A percentile compares a stretch with the other conserved stretches of the same genome.
These are phyloP conservation scores for Phytophthora sp. DNA, from an alignment of 352 stramenopile genomes.

Conservation along the genomic window DNA sequence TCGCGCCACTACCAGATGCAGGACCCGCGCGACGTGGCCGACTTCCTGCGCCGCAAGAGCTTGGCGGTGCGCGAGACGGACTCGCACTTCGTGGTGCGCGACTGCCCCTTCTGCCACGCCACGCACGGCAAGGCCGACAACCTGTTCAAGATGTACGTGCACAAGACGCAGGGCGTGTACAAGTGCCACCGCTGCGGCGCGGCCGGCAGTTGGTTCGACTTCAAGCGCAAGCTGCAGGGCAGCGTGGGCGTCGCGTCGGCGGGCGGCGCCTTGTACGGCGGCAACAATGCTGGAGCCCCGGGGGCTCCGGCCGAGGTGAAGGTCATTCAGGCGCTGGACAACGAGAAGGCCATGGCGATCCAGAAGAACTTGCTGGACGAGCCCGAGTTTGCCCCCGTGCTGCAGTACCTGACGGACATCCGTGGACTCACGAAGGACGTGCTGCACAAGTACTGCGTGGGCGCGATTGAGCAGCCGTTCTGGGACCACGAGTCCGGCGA, in stretches of 20 bases:
- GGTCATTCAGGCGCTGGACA: conserved; percentile 82
- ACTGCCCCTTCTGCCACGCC: conserved; percentile 89
- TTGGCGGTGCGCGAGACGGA: conserved; percentile 70
- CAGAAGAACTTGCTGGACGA: conserved; percentile 84
- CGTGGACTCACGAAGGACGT: conserved; percentile 74
- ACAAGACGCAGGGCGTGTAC: conserved; percentile 87
- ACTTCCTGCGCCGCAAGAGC: conserved; percentile 80
- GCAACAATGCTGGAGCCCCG: conserved; percentile 11
- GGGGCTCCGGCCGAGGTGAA: conserved; percentile 42
- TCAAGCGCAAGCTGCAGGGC: conserved; percentile 82
- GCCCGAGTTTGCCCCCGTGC: conserved; percentile 59
- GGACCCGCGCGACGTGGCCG: conserved; percentile 65
- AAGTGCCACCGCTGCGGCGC: conserved; percentile 91
- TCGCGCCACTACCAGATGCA: conserved; percentile 81
- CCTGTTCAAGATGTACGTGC: conserved; percentile 92
- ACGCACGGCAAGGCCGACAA: conserved; percentile 86
- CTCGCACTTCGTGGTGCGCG: conserved; percentile 79
- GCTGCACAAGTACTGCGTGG: conserved; percentile 90
- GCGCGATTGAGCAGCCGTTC: conserved; percentile 89
- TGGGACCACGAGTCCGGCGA: conserved; percentile 58
- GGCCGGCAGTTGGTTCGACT: conserved; percentile 90
- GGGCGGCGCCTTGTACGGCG: conserved; percentile 42
- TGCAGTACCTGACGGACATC: conserved; percentile 74
- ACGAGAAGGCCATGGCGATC: conserved; percentile 84
- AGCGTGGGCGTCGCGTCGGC: conserved; percentile 58